phyloP scores from a whole-genome alignment of 2,329 filamentous ascomycete genomes.

The Tolypocladium paradoxum region DNA sequence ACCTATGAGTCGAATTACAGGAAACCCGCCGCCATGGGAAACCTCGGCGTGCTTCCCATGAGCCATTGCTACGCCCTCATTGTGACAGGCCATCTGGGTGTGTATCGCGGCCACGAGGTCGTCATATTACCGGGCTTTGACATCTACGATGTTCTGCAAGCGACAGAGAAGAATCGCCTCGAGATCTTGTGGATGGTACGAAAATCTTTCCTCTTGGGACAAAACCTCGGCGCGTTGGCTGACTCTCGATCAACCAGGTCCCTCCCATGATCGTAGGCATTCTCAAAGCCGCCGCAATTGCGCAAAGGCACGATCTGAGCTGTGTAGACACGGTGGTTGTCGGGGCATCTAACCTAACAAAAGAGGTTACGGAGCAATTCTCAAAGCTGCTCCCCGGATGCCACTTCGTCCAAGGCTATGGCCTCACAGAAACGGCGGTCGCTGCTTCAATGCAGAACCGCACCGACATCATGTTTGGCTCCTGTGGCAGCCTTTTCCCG shows the following conservation, averaged over 20 bases:
- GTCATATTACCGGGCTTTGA: constrained; percentile 67
- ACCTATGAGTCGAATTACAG: constrained; percentile 22
- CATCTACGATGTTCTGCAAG: constrained; percentile 45
- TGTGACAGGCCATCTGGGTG: constrained; percentile 52
- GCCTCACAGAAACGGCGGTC: constrained; percentile 63
- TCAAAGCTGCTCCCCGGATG: constrained; percentile 50
- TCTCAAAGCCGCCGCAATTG: constrained; percentile 50
- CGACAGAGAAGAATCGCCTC: constrained; percentile 60
- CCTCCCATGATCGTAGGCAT: constrained; percentile 75
- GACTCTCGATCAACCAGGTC: not conserved
- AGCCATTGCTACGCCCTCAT: constrained; percentile 72
- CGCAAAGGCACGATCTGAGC: constrained; percentile 60
- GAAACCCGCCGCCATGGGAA: constrained; percentile 2
- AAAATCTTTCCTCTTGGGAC: not conserved
- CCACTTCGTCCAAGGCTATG: constrained; percentile 60
- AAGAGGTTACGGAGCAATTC: constrained; percentile 59
- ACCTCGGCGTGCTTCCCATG: constrained; percentile 58
- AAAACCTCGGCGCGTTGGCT: not conserved
- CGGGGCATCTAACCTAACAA: constrained; percentile 67
- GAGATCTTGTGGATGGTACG: constrained; percentile 51
- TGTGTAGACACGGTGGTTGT: constrained; percentile 57
- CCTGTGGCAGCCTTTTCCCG: constrained; percentile 60
- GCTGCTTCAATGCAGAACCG: constrained; percentile 51
- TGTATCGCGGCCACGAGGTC: constrained; percentile 61
- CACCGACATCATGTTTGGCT: constrained; percentile 58